phyloP scores from a whole-genome alignment of 371 early-diverging fungal genomes.

The Mucor racemosus region DNA sequence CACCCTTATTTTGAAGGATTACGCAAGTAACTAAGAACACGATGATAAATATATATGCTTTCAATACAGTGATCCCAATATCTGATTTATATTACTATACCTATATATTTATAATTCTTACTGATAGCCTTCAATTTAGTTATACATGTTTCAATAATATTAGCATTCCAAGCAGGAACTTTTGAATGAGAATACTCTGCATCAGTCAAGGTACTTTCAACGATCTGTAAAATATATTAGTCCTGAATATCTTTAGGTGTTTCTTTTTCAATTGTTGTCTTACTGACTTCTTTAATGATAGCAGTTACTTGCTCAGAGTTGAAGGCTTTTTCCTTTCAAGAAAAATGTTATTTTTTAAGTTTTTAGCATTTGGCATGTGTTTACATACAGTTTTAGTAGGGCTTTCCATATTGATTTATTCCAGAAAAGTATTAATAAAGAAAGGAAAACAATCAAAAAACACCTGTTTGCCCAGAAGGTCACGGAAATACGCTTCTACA shows the following conservation, averaged over 20 bases:
- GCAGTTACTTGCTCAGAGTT: constrained; percentile 31
- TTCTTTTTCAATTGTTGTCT: background rate
- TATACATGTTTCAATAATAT: constrained; percentile 68
- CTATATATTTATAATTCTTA: constrained; percentile 78
- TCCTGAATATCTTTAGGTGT: background rate
- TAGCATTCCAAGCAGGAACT: constrained; percentile 71
- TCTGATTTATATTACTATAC: constrained; percentile 37
- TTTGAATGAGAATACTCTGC: constrained; percentile 71
- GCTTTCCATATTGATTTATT: background rate
- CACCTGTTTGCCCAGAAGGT: background rate
- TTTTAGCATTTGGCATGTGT: background rate
- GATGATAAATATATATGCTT: background rate
- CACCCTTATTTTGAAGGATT: constrained; percentile 79
- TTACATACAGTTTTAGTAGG: background rate
- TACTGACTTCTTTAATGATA: constrained; percentile 42
- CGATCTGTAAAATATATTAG: constrained; percentile 43
- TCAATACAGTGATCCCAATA: background rate
- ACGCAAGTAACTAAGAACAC: constrained; percentile 60
- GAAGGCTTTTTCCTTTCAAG: constrained; percentile 26
- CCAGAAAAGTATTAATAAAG: background rate
- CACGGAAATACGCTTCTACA: background rate
- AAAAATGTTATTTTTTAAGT: background rate
- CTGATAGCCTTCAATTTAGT: constrained; percentile 67
- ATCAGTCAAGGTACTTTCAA: constrained; percentile 66
- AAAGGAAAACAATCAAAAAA: background rate